phyloP scores from a whole-genome alignment of 148 eudicot species.

The Hydrangea macrophylla region DNA sequence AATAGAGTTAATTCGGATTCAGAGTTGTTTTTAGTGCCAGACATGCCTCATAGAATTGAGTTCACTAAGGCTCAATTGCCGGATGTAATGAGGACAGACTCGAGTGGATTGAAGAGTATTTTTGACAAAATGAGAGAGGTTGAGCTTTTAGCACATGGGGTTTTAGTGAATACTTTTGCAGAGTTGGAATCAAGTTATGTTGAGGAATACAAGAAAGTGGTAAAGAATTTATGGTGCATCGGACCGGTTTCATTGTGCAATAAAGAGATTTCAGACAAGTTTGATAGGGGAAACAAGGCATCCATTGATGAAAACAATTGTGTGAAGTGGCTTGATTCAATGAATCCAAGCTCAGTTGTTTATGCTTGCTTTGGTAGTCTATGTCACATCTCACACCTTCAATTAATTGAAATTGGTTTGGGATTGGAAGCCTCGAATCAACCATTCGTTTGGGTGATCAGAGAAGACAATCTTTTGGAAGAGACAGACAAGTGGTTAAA shows the following conservation, averaged over 20 bases:
- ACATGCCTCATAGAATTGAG: conserved; percentile 27
- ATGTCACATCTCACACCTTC: conserved; percentile 6
- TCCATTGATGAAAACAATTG: conserved; percentile 15
- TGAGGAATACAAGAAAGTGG: conserved; percentile 8
- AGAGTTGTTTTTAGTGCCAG: conserved; percentile 21
- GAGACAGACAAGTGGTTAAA: conserved; percentile 23
- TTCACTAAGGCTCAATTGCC: conserved; percentile 31
- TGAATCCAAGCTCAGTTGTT: conserved; percentile 21
- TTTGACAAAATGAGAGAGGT: conserved; percentile 12
- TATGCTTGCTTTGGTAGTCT: conserved; percentile 39
- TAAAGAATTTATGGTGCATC: conserved; percentile 15
- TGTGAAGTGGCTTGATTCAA: conserved; percentile 27
- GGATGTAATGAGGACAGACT: neutral
- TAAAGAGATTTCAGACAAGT: conserved; percentile 7
- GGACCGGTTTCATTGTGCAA: conserved; percentile 32
- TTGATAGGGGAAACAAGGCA: conserved; percentile 19
- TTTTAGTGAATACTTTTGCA: conserved; percentile 26
- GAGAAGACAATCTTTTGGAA: neutral
- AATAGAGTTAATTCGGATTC: conserved; percentile 7
- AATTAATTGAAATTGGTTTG: conserved; percentile 24
- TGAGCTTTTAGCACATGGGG: conserved; percentile 5
- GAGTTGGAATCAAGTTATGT: conserved; percentile 30
- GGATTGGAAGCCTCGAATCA: conserved; percentile 25
- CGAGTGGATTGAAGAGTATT: neutral
- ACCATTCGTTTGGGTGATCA: conserved; percentile 29